phyloP scores from a whole-genome alignment of 768 basidiomycete species.

The Clitopilus passeckerianus region DNA sequence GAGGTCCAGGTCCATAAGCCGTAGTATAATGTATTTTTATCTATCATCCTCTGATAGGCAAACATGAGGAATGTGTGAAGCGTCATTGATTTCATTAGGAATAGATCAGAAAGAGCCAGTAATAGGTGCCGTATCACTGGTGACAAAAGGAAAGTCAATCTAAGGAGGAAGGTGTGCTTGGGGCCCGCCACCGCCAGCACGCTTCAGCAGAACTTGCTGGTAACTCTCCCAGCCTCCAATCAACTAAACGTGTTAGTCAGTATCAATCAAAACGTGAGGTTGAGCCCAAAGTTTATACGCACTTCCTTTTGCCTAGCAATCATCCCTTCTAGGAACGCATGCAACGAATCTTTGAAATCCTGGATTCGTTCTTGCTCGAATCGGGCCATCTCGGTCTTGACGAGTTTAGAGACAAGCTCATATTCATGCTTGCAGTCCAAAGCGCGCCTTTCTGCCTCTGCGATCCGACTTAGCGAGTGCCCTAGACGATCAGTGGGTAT shows the following conservation, averaged over 20 bases:
- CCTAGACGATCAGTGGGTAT: slow-evolving; percentile 66
- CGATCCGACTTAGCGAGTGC: slow-evolving; percentile 72
- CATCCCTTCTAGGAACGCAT: slow-evolving; percentile 84
- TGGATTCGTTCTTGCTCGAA: slow-evolving; percentile 93
- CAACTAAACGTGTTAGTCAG: slow-evolving; percentile 35
- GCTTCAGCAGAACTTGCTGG: slow-evolving; percentile 58
- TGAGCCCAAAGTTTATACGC: slow-evolving; percentile 8
- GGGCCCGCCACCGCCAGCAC: slow-evolving; percentile 16
- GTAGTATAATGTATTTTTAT: not conserved
- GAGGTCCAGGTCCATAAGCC: not conserved
- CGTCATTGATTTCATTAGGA: not conserved
- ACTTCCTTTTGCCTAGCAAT: slow-evolving; percentile 80
- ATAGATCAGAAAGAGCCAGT: not conserved
- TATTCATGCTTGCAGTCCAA: slow-evolving; percentile 85
- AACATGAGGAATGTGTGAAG: not conserved
- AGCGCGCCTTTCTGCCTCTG: slow-evolving; percentile 83
- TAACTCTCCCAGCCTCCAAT: slow-evolving; percentile 80
- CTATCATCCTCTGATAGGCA: not conserved
- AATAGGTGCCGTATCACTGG: not conserved
- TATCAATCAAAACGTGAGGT: too few relatives aligned
- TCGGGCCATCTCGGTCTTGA: slow-evolving; percentile 84
- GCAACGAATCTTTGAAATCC: slow-evolving; percentile 85
- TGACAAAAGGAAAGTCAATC: not conserved
- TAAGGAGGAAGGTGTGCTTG: slow-evolving; percentile 8
- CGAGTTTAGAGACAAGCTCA: slow-evolving; percentile 80